Evolutionary conservation across 352 stramenopile species (phyloP), one percentile per base, ranked within the genome.

Genomic region (Phytophthora cryptogea): DNA sequence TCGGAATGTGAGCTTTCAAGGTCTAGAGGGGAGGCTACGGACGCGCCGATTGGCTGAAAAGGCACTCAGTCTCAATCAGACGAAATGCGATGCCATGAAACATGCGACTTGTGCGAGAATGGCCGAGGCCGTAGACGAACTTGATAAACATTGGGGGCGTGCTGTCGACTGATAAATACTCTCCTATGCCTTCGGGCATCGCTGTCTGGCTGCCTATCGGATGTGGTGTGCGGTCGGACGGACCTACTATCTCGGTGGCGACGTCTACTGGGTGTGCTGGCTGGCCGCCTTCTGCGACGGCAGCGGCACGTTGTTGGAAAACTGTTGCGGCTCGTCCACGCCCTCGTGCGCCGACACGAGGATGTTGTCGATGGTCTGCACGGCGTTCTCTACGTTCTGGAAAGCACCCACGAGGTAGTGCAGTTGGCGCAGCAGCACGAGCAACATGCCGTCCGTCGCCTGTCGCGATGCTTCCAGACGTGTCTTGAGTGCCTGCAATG

Each of bases 361-460:
- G 44, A 91, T 78, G 28, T 66, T 53, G 42, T 89, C 81, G 40
- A 91, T 86, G 35, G 68, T 74, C 40, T 74, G 63, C 42, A 79
- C 79, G 14, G 81, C 75, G 46, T 83, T 75, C 26, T 88, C 75
- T 26, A 89, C 77, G 52, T 91, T 79, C 62, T 88, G 78, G 58
- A 91, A 91, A 7, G 80, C 81, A 45, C 76, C 73, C 23, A 86
- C 72, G 39, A 91, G 68, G 60, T 91, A 91, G 63, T 91, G 81
- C 37, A 91, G 68, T 57, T 91, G 81, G 4, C 81, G 75, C 45
- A 91, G 40, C 35, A 91, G 45, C 51, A 83, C 70, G 20, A 91
- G 57, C 63, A 89, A 47, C 26, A 66, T 53, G n/a, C n/a, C 43
- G 26, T 80, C 66, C 8, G 70, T 72, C 33, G 68, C 68, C 26